Evolutionary conservation across 2,329 filamentous ascomycete genomes (phyloP), one percentile per base, ranked within the genome.

Genomic region (Stemphylium lycopersici): DNA sequence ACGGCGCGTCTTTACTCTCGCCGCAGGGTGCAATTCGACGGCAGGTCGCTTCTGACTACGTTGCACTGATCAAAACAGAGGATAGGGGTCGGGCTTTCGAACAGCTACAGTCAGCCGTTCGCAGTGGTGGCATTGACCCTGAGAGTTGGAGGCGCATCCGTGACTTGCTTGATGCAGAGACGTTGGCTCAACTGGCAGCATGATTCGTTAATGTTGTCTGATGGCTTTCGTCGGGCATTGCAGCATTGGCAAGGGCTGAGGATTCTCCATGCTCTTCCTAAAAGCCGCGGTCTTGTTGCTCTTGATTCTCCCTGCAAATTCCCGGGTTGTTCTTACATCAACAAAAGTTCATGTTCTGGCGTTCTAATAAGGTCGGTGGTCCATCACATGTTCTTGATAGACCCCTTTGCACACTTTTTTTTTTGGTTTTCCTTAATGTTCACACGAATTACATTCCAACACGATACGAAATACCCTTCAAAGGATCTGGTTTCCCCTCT

Each of bases 141-240:
- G 81, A 80, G 71, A 87, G 81, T 67, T 80, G 83, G 66, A 83
- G 84, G 75, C 82, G 79, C 67, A 78, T 87, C 52, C 74, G 79
- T 48, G 78, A 80, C 55, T 72, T 83, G 54, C 72, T 87, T 53
- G 81, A 82, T 65, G 70, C 74, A 22, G 75, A 79, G 54, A 73
- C 86, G 53, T 81, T 78, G 69, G 75, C 78, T 61, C 79, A 81
- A 62, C 78, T 87, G 61, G 24, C 52, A 80, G 84, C 13, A 51
- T 59, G 52, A 59, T 72, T 24, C 15, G 11, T 12, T 22, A 24
- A 8, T 22, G 31, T 34, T 32, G 22, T 41, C 16, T 36, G 29
- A 33, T 39, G 18, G n/a, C 29, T 29, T 38, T 29, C n/a, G n/a
- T 36, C 15, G 18, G 32, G 32, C 15, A 32, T 36, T 45, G 29